These are phyloP conservation scores for Fagus crenata DNA, from an alignment of 306 rosid genomes.

Conservation along the genomic window DNA sequence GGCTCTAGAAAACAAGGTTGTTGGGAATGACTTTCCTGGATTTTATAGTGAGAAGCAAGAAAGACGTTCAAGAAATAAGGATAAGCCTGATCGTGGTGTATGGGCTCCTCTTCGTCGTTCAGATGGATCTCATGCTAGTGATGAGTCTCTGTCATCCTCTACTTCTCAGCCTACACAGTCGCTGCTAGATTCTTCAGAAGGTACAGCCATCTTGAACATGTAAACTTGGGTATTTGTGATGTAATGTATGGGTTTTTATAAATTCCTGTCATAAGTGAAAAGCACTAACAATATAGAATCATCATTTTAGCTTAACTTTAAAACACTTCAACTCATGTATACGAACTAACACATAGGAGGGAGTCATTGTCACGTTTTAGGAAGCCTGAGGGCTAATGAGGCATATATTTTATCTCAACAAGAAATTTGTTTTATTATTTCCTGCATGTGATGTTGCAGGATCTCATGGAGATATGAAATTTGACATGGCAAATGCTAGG, in stretches of 20 bases:
- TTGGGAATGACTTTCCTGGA: conserved; percentile 45
- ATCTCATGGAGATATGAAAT: conserved; percentile 37
- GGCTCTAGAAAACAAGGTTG: conserved; percentile 43
- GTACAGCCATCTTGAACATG: conserved; percentile 31
- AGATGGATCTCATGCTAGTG: conserved; percentile 43
- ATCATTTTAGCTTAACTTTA: neutral
- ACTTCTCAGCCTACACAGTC: conserved; percentile 33
- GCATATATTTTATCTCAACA: neutral
- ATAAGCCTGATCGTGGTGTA: conserved; percentile 56
- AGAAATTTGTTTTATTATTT: conserved; percentile 15
- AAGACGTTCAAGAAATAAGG: conserved; percentile 51
- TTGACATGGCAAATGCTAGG: conserved; percentile 38
- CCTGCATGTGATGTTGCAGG: conserved; percentile 29
- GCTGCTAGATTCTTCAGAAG: conserved; percentile 44
- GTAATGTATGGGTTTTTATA: neutral
- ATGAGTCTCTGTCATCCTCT: conserved; percentile 40
- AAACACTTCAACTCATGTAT: neutral
- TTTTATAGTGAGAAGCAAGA: conserved; percentile 49
- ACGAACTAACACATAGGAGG: neutral
- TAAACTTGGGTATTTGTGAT: neutral
- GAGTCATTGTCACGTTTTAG: neutral
- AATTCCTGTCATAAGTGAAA: neutral
- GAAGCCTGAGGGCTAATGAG: conserved; percentile 2
- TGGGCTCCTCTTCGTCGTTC: conserved; percentile 50
- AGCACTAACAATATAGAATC: neutral